Base-by-base conservation (phyloP, 1,284 basidiomycete species). In the Takashimella koratensis region DNA sequence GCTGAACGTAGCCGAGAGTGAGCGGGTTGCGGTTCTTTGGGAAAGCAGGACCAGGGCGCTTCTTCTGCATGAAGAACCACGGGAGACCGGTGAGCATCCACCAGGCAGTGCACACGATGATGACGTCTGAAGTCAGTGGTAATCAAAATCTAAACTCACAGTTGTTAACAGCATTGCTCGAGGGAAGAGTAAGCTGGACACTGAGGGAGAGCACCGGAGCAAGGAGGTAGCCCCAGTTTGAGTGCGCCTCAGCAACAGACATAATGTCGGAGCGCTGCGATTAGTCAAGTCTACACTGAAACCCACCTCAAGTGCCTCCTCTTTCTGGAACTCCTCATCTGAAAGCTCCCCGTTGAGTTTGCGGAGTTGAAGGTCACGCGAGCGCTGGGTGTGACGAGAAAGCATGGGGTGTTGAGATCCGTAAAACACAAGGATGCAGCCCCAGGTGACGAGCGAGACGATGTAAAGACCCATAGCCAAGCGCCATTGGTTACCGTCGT, bases 1-100 rank as follows among this genome's bases (percentile, higher is more conserved):
- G 87, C 84, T 89, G 87, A 64, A 86, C 88, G 87, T 87, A 90
- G 13, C 88, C 87, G 43, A 90, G 79, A 0, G 86, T 87, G 24
- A 88, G 52, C 65, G 87, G 88, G 58, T 75, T 79, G 63, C 87
- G 82, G 51, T 85, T 85, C 65, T 85, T 83, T 0, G 87, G 87
- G 19, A 90, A 73, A 13, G 81, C 68, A 41, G 88, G 87, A 0
- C 87, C 87, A 0, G 84, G 84, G 5, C 87, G 82, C 12, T 83
- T 84, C 63, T 86, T 80, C 67, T 89, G 87, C 70, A 84, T 86
- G 51, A 89, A 82, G 67, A 89, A 90, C 88, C 85, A 90, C 84
- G 84, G 90, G 49, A 88, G 83, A 23, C 87, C 89, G 8, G 77
- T 76, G 2, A 88, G 58, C 24, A 88, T 83, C 86, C 86, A 90